Conservation (phyloP, 192 early-diverging fungal species). For the Rhizoclosmatium globosum region DNA sequence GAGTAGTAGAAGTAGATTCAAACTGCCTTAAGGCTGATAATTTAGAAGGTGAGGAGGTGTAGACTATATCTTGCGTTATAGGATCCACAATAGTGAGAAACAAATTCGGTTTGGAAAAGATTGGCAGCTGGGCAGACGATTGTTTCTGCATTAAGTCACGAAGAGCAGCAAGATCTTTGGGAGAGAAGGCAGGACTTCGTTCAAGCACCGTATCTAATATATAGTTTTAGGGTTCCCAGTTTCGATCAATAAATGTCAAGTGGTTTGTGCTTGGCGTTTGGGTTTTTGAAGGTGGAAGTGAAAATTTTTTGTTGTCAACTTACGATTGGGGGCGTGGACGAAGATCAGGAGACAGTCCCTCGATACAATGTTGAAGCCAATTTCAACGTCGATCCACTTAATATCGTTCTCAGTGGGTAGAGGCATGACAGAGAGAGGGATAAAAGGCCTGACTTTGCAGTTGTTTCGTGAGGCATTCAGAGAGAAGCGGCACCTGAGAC, state of each 20-base stretch:
- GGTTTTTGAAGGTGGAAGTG: background rate
- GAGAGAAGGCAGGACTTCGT: background rate
- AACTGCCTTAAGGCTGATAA: conserved; percentile 9
- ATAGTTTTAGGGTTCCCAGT: background rate
- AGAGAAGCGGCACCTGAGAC: conserved; percentile 1
- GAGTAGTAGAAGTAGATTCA: conserved; percentile 5
- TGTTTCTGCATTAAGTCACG: conserved; percentile 1
- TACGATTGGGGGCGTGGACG: background rate
- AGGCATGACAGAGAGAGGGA: background rate
- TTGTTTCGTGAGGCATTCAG: background rate
- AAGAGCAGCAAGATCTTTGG: background rate
- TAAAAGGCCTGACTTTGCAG: conserved; percentile 6
- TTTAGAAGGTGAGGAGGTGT: background rate
- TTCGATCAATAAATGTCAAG: background rate
- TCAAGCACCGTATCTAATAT: background rate
- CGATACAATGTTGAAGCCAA: conserved; percentile 19
- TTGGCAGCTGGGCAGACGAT: background rate
- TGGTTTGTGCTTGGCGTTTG: background rate
- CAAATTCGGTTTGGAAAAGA: conserved; percentile 11
- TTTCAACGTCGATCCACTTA: conserved; percentile 24
- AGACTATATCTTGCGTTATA: background rate
- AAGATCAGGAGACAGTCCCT: conserved; percentile 20
- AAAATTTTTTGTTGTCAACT: conserved; percentile 7
- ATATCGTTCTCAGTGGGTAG: background rate
- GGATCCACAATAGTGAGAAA: conserved; percentile 18